Evolutionary conservation across 129 eudicot genomes (phyloP).

Genomic region (Tanacetum coccineum): DNA sequence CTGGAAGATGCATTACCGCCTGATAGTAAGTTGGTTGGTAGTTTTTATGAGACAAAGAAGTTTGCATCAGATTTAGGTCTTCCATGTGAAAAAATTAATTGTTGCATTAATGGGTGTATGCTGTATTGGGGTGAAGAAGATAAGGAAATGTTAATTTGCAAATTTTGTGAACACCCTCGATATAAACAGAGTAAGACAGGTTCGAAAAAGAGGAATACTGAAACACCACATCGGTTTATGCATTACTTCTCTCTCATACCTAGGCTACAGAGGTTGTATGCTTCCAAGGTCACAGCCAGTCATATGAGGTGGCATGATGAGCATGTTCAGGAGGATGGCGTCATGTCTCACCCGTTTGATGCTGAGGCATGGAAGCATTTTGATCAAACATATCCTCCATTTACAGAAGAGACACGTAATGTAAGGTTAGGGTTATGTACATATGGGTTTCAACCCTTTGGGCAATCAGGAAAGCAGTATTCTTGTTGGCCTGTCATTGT

Average conservation of each 20-base stretch:
- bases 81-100: background rate
- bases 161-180: background rate
- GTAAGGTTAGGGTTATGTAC: background rate
- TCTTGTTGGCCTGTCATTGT: conserved; percentile 29
- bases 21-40: background rate
- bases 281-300: background rate
- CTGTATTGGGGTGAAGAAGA: background rate
- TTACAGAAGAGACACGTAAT: background rate
- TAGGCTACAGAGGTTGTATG: background rate
- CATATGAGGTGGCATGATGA: conserved; percentile 6
- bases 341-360: background rate
- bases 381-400: background rate
- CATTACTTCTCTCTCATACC: background rate
- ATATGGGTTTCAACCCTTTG: background rate
- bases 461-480: background rate
- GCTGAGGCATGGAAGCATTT: background rate
- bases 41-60: conserved; percentile 8
- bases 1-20: background rate
- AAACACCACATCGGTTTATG: background rate
- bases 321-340: background rate
- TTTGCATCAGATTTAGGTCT: background rate
- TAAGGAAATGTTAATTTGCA: background rate
- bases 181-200: background rate
- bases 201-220: background rate
- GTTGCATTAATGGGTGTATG: background rate